Conservation (phyloP, 371 early-diverging fungal genomes). For the Catenaria anguillulae region DNA sequence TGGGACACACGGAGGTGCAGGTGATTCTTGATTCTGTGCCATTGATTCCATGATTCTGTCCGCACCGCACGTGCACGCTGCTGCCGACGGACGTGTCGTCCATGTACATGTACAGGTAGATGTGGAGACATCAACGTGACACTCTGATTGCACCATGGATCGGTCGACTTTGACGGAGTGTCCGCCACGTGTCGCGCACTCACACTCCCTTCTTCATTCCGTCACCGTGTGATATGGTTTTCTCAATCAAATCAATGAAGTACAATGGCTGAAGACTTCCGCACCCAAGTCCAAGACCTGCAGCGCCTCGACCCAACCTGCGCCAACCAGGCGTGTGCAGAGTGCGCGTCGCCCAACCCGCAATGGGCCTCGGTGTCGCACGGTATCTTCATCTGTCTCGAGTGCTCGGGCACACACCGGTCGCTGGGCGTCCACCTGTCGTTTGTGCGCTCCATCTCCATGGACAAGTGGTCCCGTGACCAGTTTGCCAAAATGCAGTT, state of each 20-base stretch:
- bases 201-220: not conserved
- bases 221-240: too few relatives aligned
- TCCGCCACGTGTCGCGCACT: too few relatives aligned
- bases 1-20: too few relatives aligned
- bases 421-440: slow-evolving; percentile 17
- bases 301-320: slow-evolving; percentile 7
- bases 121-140: too few relatives aligned
- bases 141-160: too few relatives aligned
- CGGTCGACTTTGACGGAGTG: too few relatives aligned
- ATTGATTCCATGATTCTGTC: too few relatives aligned
- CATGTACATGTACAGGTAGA: too few relatives aligned
- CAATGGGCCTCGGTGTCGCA: slow-evolving; percentile 86
- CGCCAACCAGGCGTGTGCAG: slow-evolving; percentile 6
- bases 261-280: slow-evolving; percentile 2
- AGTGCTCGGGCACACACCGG: slow-evolving; percentile 47
- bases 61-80: too few relatives aligned
- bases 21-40: too few relatives aligned
- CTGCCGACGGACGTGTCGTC: too few relatives aligned
- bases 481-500: slow-evolving; percentile 84
- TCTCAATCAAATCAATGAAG: not conserved
- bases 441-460: slow-evolving; percentile 93
- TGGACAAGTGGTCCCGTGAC: slow-evolving; percentile 96
- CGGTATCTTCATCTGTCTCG: slow-evolving; percentile 94
- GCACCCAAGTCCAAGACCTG: slow-evolving; percentile 4
- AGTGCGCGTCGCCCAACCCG: slow-evolving; percentile 10